These are phyloP conservation scores for Ustilago lituana DNA, from an alignment of 1,284 basidiomycete genomes.

Conservation along the genomic window DNA sequence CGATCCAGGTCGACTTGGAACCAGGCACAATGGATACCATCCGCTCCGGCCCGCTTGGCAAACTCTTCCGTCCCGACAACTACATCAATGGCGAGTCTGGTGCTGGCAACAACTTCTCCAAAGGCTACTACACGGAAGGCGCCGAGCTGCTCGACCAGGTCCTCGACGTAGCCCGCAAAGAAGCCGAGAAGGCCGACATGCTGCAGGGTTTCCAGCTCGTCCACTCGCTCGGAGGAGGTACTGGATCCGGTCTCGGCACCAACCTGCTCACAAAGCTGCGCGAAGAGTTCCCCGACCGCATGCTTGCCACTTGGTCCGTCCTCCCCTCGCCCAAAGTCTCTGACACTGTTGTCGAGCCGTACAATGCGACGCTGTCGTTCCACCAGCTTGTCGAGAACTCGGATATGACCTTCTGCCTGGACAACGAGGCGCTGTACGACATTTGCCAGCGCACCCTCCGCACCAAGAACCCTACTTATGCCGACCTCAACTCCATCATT, in stretches of 20 bases:
- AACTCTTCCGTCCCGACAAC: slow-evolving; percentile 87
- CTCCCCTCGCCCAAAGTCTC: slow-evolving; percentile 93
- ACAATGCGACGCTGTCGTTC: slow-evolving; percentile 87
- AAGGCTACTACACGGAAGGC: slow-evolving; percentile 70
- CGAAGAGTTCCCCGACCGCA: slow-evolving; percentile 73
- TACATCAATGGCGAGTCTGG: slow-evolving; percentile 72
- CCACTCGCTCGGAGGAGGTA: slow-evolving; percentile 91
- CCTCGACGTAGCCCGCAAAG: slow-evolving; percentile 70
- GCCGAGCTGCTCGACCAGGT: slow-evolving; percentile 90
- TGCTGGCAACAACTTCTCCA: slow-evolving; percentile 95
- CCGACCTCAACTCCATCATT: slow-evolving; percentile 74
- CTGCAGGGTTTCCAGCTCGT: slow-evolving; percentile 93
- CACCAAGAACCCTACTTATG: slow-evolving; percentile 70
- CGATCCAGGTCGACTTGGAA: slow-evolving; percentile 88
- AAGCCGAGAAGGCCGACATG: slow-evolving; percentile 79
- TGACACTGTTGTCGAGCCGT: slow-evolving; percentile 94
- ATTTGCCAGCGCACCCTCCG: slow-evolving; percentile 82
- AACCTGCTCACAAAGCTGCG: slow-evolving; percentile 66
- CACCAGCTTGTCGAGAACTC: slow-evolving; percentile 89
- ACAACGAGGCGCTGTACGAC: slow-evolving; percentile 94
- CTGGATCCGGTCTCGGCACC: slow-evolving; percentile 61
- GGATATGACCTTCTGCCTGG: slow-evolving; percentile 87
- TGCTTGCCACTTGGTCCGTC: slow-evolving; percentile 91
- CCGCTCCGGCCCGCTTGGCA: slow-evolving; percentile 75
- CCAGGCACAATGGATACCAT: slow-evolving; percentile 82